Conservation (phyloP, 2,329 filamentous ascomycete species). For the Sporothrix curviconia region DNA sequence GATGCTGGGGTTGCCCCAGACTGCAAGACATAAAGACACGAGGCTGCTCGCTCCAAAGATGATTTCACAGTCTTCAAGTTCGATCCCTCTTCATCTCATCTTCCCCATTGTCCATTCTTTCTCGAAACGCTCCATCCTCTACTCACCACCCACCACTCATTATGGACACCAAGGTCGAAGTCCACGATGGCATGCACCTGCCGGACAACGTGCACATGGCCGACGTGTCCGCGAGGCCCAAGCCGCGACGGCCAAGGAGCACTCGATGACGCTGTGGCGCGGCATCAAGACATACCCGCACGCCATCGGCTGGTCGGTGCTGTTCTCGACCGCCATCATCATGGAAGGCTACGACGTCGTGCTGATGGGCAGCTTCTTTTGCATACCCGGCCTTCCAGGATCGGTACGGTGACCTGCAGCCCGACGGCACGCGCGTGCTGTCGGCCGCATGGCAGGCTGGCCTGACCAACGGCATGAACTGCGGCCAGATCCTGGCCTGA, state of each 20-base stretch:
- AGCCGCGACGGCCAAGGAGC: slow-evolving; percentile 3
- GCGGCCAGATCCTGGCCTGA: slow-evolving; percentile 41
- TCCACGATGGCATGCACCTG: neutral
- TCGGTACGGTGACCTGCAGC: slow-evolving; percentile 24
- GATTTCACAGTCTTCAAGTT: neutral
- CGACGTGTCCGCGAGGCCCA: neutral
- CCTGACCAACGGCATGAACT: slow-evolving; percentile 43
- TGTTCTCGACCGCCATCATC: slow-evolving; percentile 7
- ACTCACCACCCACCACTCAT: too few species aligned
- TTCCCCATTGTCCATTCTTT: neutral
- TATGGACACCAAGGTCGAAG: neutral
- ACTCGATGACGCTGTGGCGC: slow-evolving; percentile 3
- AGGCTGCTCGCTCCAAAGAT: neutral
- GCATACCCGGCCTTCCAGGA: slow-evolving; percentile 24
- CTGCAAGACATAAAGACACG: neutral
- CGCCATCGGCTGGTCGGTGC: slow-evolving; percentile 11
- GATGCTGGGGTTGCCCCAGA: neutral
- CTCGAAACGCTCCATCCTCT: too few species aligned
- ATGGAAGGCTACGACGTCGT: slow-evolving; percentile 27
- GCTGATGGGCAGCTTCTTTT: slow-evolving; percentile 29
- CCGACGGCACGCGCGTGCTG: slow-evolving; percentile 1
- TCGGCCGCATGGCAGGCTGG: slow-evolving; percentile 8
- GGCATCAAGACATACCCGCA: slow-evolving; percentile 11
- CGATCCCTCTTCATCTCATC: neutral
- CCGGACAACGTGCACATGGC: neutral